A percentile compares a stretch with the other conserved stretches of the same genome.
These are phyloP conservation scores for Termitomyces sp. DNA, from an alignment of 768 basidiomycete genomes.

Conservation along the genomic window DNA sequence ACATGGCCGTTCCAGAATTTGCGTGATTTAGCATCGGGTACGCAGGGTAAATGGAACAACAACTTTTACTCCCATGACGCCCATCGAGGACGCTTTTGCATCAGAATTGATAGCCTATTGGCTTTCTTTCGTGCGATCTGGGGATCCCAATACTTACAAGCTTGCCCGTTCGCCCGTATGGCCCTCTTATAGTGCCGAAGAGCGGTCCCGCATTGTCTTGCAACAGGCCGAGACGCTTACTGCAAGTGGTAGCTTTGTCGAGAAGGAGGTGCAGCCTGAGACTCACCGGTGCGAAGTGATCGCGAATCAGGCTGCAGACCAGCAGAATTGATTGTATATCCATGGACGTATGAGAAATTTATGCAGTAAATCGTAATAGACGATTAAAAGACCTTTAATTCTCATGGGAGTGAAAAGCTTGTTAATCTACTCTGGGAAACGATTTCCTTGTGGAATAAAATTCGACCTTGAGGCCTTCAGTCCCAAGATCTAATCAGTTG, in stretches of 20 bases:
- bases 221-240: constrained; percentile 31
- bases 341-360: background rate
- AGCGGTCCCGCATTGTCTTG: constrained; percentile 40
- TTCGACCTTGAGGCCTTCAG: too few species aligned
- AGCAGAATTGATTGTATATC: constrained; percentile 6
- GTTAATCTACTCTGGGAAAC: too few species aligned
- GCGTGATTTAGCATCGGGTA: background rate
- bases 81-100: constrained; percentile 46
- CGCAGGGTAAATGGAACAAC: constrained; percentile 14
- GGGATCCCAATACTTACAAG: constrained; percentile 53
- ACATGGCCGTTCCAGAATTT: background rate
- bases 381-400: too few species aligned
- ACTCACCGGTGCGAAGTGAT: constrained; percentile 28
- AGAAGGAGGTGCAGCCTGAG: constrained; percentile 34
- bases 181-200: constrained; percentile 30
- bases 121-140: constrained; percentile 59
- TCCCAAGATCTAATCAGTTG: background rate
- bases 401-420: too few species aligned
- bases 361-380: too few species aligned
- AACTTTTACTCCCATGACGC: constrained; percentile 24
- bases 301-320: constrained; percentile 6
- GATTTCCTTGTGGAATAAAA: too few species aligned
- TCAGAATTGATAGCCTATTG: constrained; percentile 62
- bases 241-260: constrained; percentile 37
- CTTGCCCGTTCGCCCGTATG: constrained; percentile 48